Percentiles rank a stretch among this genome's conserved stretches.
Evolutionary conservation across 2,329 filamentous ascomycete species (phyloP).

Genomic region (Beauveria pseudobassiana): DNA sequence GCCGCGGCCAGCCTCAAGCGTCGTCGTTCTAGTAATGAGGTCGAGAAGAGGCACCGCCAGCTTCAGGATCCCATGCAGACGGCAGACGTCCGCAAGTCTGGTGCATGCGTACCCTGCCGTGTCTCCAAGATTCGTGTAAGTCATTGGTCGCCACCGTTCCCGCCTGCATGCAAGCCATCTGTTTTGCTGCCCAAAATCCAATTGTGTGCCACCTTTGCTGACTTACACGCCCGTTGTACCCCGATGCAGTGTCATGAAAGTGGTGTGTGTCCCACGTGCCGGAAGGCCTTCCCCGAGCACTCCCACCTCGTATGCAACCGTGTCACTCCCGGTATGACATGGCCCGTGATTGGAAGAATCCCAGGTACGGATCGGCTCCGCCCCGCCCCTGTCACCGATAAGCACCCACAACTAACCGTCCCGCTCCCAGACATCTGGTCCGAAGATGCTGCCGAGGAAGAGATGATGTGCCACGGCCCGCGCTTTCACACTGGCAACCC

Average conservation of each 20-base stretch:
- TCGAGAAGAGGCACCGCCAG: conserved; percentile 30
- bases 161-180: conserved; percentile 9
- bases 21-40: conserved; percentile 25
- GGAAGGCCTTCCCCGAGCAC: conserved; percentile 33
- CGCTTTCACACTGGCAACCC: conserved; percentile 30
- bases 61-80: conserved; percentile 36
- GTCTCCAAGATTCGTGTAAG: conserved; percentile 41
- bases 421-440: conserved; percentile 30
- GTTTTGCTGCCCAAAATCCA: conserved; percentile 10
- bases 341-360: conserved; percentile 31
- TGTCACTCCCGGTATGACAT: conserved; percentile 28
- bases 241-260: conserved; percentile 29
- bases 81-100: conserved; percentile 39
- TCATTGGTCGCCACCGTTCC: conserved; percentile 14
- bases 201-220: conserved; percentile 5
- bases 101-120: conserved; percentile 41
- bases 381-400: conserved; percentile 1
- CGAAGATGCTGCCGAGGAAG: conserved; percentile 25
- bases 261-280: conserved; percentile 35
- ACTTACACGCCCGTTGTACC: conserved; percentile 14
- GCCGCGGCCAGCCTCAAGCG: conserved; percentile 28
- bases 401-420: conserved; percentile 4
- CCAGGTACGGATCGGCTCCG: conserved; percentile 25
- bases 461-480: conserved; percentile 25
- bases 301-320: conserved; percentile 33